These are phyloP conservation scores for Pyronema omphalodes DNA, from an alignment of 495 filamentous ascomycete genomes.

Conservation along the genomic window DNA sequence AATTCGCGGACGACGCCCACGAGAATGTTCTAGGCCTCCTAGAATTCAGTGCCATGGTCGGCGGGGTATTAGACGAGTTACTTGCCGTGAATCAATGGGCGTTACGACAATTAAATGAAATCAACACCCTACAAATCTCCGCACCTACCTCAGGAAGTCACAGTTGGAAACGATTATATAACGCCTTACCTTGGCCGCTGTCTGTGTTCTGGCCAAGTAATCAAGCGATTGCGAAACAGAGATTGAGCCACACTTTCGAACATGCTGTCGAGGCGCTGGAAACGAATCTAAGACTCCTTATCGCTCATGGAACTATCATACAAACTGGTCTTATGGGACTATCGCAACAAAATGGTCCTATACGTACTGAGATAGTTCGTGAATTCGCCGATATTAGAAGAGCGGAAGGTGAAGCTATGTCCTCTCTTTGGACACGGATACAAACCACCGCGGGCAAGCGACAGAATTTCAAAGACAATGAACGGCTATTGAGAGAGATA, in stretches of 20 bases:
- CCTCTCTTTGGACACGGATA: constrained; percentile 22
- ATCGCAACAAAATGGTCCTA: constrained; percentile 23
- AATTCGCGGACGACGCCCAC: constrained; percentile 21
- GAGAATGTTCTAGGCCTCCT: constrained; percentile 19
- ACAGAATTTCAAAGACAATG: constrained; percentile 23
- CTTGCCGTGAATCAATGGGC: constrained; percentile 25
- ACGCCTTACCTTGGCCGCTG: constrained; percentile 14
- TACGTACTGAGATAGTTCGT: constrained; percentile 24
- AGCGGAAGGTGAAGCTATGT: constrained; percentile 20
- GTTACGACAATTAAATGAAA: constrained; percentile 10
- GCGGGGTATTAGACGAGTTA: constrained; percentile 24
- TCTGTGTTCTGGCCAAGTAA: constrained; percentile 10
- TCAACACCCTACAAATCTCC: constrained; percentile 13
- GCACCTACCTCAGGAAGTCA: no score
- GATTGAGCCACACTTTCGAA: constrained; percentile 21
- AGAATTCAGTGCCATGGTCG: constrained; percentile 23
- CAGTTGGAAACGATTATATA: background rate
- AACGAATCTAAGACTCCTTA: constrained; percentile 21
- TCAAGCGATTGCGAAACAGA: constrained; percentile 6
- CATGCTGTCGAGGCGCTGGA: constrained; percentile 24
- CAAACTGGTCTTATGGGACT: constrained; percentile 20
- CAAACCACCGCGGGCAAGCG: constrained; percentile 14
- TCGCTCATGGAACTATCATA: constrained; percentile 22
- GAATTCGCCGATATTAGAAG: constrained; percentile 25
- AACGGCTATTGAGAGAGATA: constrained; percentile 20